Conservation (phyloP, 192 early-diverging fungal genomes). For the Glomus cerebriforme region DNA sequence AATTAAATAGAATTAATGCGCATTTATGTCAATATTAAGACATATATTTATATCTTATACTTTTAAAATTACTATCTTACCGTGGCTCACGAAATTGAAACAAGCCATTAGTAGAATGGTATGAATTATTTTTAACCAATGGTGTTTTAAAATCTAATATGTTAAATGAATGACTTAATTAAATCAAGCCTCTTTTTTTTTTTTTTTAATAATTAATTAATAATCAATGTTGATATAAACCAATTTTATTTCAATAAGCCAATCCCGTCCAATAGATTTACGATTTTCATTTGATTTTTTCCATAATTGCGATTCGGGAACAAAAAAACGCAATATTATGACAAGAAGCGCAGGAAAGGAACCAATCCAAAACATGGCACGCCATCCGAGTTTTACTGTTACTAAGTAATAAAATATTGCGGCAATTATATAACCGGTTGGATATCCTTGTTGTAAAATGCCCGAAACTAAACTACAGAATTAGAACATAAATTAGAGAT, state of each 20-base stretch:
- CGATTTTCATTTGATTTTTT: no score
- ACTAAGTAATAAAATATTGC: conserved; percentile 60
- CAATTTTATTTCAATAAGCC: no score
- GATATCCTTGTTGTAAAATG: conserved; percentile 74
- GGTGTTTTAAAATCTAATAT: conserved; percentile 31
- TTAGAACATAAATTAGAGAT: no score
- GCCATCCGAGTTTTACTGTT: conserved; percentile 60
- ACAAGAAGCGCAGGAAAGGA: conserved; percentile 60
- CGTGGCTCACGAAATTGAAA: conserved; percentile 73
- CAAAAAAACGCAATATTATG: conserved; percentile 58
- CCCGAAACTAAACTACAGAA: conserved; percentile 61
- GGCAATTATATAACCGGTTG: conserved; percentile 68
- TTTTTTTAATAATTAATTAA: no score
- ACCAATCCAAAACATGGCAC: conserved; percentile 72
- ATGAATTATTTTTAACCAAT: conserved; percentile 59
- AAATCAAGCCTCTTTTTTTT: no score
- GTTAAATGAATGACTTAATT: no score
- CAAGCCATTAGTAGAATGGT: conserved; percentile 61
- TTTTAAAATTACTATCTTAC: conserved; percentile 20
- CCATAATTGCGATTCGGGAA: conserved; percentile 56
- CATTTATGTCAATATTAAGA: no score
- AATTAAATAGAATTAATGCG: not conserved
- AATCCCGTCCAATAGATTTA: no score
- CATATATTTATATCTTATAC: no score
- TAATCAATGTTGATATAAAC: no score